These are phyloP conservation scores for Epichloe amarillans DNA, from an alignment of 2,329 filamentous ascomycete species.

Conservation along the genomic window DNA sequence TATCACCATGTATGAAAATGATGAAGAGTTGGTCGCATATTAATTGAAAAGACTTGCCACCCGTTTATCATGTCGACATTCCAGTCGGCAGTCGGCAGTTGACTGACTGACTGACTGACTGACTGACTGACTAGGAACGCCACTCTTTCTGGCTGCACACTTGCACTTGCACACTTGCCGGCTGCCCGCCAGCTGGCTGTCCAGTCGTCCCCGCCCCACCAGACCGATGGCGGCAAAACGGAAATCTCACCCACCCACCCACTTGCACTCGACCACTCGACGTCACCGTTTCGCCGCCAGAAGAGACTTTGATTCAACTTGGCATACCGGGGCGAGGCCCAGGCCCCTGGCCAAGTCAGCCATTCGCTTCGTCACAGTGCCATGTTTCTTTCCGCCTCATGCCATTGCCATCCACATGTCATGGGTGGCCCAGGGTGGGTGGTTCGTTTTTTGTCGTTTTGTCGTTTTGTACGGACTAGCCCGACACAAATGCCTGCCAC, in stretches of 20 bases:
- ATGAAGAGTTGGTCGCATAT: too few species aligned
- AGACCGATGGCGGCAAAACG: conserved; percentile 6
- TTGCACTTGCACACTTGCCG: not conserved
- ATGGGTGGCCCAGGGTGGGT: not conserved
- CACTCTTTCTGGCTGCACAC: not conserved
- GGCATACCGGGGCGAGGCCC: not conserved
- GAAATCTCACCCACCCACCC: not conserved
- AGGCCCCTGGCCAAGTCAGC: too few species aligned
- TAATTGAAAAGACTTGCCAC: not conserved
- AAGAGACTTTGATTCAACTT: not conserved
- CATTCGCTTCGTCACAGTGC: too few species aligned
- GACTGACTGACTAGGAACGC: too few species aligned
- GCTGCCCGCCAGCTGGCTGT: too few species aligned
- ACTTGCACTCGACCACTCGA: not conserved
- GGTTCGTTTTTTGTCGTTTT: not conserved
- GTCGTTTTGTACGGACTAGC: not conserved
- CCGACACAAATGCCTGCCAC: too few species aligned
- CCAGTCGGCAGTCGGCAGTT: not conserved
- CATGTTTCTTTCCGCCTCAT: not conserved
- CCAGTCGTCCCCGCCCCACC: not conserved
- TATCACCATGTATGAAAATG: not conserved
- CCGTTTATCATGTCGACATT: not conserved
- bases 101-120: not conserved
- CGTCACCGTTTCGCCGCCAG: conserved; percentile 1
- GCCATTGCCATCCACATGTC: not conserved